Percentiles rank a stretch among this genome's conserved stretches.
These are phyloP conservation scores for Axilococcus clingmanii DNA, from an alignment of 139 green algal species.

Conservation along the genomic window DNA sequence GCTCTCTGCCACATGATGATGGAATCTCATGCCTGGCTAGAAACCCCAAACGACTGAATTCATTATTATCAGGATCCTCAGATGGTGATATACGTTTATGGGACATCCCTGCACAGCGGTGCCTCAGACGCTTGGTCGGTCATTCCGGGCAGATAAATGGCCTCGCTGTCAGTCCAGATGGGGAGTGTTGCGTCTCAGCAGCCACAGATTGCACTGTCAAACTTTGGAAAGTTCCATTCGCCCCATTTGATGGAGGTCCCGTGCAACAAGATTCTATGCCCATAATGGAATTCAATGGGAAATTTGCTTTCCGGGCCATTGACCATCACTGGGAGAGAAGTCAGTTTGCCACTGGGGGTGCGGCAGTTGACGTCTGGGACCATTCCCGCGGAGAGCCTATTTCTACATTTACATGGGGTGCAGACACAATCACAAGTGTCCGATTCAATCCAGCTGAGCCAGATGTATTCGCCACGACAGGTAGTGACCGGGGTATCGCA, in stretches of 20 bases:
- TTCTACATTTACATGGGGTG: conserved; percentile 78
- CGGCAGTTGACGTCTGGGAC: conserved; percentile 86
- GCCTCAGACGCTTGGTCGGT: conserved; percentile 58
- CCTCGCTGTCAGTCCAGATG: conserved; percentile 65
- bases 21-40: conserved; percentile 75
- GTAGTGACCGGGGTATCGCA: conserved; percentile 81
- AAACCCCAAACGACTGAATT: conserved; percentile 69
- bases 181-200: conserved; percentile 66
- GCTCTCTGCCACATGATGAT: conserved; percentile 79
- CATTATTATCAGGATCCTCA: conserved; percentile 55
- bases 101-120: conserved; percentile 68
- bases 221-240: conserved; percentile 81
- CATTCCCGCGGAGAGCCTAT: conserved; percentile 76
- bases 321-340: conserved; percentile 75
- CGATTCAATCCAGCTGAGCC: conserved; percentile 93
- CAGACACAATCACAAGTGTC: conserved; percentile 75
- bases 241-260: conserved; percentile 53
- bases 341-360: conserved; percentile 79
- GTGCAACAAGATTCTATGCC: conserved; percentile 43
- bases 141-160: conserved; percentile 70
- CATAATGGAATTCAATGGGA: conserved; percentile 56
- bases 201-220: conserved; percentile 77
- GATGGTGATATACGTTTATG: conserved; percentile 68
- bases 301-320: conserved; percentile 55
- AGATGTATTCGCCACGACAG: conserved; percentile 82